Evolutionary conservation across 495 filamentous ascomycete genomes (phyloP).

Genomic region (Xylaria telfairii): DNA sequence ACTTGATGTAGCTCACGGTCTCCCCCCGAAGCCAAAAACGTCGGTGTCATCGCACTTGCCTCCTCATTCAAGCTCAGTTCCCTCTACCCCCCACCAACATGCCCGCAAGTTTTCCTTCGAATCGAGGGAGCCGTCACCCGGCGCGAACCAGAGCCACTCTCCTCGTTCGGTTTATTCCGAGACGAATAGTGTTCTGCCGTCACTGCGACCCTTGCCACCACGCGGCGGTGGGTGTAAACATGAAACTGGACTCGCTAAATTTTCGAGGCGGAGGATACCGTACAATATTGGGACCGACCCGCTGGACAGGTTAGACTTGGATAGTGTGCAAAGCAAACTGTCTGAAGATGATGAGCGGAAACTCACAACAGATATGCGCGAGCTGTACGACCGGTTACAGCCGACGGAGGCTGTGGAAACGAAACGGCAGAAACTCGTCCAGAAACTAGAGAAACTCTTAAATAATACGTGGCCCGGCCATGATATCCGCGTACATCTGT

Average conservation of each 20-base stretch:
- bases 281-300: conserved; percentile 83
- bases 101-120: conserved; percentile 81
- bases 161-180: conserved; percentile 92
- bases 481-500: conserved; percentile 88
- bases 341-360: conserved; percentile 77
- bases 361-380: conserved; percentile 79
- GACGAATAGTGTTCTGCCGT: conserved; percentile 72
- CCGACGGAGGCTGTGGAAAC: conserved; percentile 80
- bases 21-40: conserved; percentile 43
- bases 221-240: conserved; percentile 73
- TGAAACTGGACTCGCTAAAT: conserved; percentile 63
- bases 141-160: conserved; percentile 74
- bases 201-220: conserved; percentile 61
- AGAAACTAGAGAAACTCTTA: conserved; percentile 84
- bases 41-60: conserved; percentile 39
- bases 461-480: conserved; percentile 90
- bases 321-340: conserved; percentile 68
- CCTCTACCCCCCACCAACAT: conserved; percentile 91
- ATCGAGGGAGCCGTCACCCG: conserved; percentile 87
- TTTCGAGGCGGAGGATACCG: conserved; percentile 74
- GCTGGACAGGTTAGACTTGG: conserved; percentile 69
- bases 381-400: conserved; percentile 82
- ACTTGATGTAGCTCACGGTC: conserved; percentile 37
- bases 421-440: conserved; percentile 74
- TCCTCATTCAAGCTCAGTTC: conserved; percentile 87